These are phyloP conservation scores for Zizania latifolia DNA, from an alignment of 176 grass and related monocot species.

Conservation along the genomic window DNA sequence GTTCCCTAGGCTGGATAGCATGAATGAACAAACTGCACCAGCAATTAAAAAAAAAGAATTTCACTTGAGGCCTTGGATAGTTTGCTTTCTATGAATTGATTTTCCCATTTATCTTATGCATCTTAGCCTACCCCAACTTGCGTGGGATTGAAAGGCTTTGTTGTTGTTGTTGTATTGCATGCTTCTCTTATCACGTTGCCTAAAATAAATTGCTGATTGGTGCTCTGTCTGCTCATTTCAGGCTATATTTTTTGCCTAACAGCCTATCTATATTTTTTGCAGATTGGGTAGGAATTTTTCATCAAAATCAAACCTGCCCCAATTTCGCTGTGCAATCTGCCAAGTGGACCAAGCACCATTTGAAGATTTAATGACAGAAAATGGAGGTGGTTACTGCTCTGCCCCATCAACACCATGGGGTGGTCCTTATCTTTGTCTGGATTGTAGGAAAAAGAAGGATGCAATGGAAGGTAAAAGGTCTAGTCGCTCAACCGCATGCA, in stretches of 20 bases:
- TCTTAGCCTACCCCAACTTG: no score
- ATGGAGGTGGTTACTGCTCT: slow-evolving; percentile 39
- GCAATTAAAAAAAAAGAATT: neutral
- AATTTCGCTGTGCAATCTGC: slow-evolving; percentile 74
- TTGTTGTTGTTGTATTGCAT: no score
- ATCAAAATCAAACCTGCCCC: slow-evolving; percentile 47
- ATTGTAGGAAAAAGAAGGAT: slow-evolving; percentile 96
- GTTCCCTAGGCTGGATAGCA: neutral
- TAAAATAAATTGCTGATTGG: slow-evolving; percentile 15
- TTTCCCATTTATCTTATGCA: neutral
- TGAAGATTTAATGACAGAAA: slow-evolving; percentile 51
- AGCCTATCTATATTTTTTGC: slow-evolving; percentile 17
- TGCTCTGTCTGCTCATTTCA: neutral
- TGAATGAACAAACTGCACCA: slow-evolving; percentile 1
- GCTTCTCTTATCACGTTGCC: neutral
- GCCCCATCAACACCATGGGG: slow-evolving; percentile 44
- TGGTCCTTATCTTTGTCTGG: slow-evolving; percentile 75
- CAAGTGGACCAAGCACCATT: slow-evolving; percentile 57
- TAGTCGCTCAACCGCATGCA: slow-evolving; percentile 29
- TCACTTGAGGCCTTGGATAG: neutral
- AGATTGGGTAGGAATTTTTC: slow-evolving; percentile 57
- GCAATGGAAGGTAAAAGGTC: slow-evolving; percentile 96
- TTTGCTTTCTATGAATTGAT: neutral
- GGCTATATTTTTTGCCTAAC: slow-evolving; percentile 16
- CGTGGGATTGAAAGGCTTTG: no score